Conservation (phyloP, 75 land plant genomes). For the Pinus taeda region DNA sequence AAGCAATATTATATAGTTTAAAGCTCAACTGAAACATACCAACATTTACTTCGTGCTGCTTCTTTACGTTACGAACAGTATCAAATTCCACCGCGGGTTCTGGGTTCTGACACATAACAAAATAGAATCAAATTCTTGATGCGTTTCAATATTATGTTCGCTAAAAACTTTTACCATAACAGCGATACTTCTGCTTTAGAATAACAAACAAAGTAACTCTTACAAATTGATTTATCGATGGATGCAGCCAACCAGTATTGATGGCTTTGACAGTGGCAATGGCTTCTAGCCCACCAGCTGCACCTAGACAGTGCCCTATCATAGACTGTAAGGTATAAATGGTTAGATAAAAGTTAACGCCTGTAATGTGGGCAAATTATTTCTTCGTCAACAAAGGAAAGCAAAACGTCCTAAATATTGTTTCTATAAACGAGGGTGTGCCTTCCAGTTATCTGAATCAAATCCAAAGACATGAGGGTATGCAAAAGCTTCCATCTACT, state of each 20-base stretch:
- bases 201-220: constrained; percentile 18
- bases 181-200: neutral
- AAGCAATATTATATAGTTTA: neutral
- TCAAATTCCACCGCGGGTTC: constrained; percentile 72
- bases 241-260: constrained; percentile 89
- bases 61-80: constrained; percentile 61
- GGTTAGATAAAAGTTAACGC: neutral
- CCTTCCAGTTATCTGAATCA: neutral
- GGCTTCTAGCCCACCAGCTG: constrained; percentile 92
- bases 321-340: constrained; percentile 60
- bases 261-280: constrained; percentile 90
- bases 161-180: neutral
- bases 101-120: constrained; percentile 39
- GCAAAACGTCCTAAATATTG: neutral
- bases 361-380: neutral
- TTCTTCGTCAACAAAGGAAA: neutral
- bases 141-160: neutral
- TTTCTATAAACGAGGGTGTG: neutral
- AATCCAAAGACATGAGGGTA: neutral
- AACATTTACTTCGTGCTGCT: constrained; percentile 81
- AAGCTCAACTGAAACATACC: constrained; percentile 37
- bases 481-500: neutral
- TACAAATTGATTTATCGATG: constrained; percentile 89
- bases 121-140: neutral
- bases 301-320: constrained; percentile 96